Percentiles rank a stretch among this genome's conserved stretches.
phyloP scores from a whole-genome alignment of 1,139 yeast genomes.

The Saccharomyces hybrid region DNA sequence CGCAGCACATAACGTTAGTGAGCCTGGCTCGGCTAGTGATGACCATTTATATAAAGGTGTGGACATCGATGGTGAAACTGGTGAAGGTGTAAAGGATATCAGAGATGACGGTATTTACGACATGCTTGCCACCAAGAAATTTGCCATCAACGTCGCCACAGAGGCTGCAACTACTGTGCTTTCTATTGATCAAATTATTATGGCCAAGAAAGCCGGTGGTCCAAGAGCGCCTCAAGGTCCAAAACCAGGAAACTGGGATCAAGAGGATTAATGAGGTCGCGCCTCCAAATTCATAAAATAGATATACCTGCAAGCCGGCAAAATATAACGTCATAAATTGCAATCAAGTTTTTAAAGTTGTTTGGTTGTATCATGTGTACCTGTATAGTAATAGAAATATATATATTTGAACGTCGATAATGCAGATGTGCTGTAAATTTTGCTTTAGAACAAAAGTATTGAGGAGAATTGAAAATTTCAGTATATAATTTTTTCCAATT shows the following conservation, averaged over 20 bases:
- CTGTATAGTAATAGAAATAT: not conserved
- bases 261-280: constrained; percentile 52
- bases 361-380: not conserved
- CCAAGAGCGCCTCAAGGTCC: constrained; percentile 76
- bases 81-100: constrained; percentile 68
- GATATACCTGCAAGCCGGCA: not conserved
- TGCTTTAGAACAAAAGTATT: not conserved
- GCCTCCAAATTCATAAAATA: not conserved
- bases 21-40: constrained; percentile 21
- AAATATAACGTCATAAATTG: not conserved
- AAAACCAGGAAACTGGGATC: constrained; percentile 96
- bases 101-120: constrained; percentile 67
- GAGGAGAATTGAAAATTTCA: too few species aligned
- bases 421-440: not conserved
- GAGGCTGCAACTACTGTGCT: constrained; percentile 91
- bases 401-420: not conserved
- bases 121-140: constrained; percentile 68
- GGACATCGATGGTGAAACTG: constrained; percentile 60
- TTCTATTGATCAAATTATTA: constrained; percentile 60
- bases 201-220: constrained; percentile 92
- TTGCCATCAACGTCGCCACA: constrained; percentile 89
- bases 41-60: constrained; percentile 51
- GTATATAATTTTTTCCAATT: too few species aligned
- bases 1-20: constrained; percentile 59
- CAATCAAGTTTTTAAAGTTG: not conserved